These are phyloP conservation scores for Prosopis cineraria DNA, from an alignment of 306 rosid genomes.

Conservation along the genomic window DNA sequence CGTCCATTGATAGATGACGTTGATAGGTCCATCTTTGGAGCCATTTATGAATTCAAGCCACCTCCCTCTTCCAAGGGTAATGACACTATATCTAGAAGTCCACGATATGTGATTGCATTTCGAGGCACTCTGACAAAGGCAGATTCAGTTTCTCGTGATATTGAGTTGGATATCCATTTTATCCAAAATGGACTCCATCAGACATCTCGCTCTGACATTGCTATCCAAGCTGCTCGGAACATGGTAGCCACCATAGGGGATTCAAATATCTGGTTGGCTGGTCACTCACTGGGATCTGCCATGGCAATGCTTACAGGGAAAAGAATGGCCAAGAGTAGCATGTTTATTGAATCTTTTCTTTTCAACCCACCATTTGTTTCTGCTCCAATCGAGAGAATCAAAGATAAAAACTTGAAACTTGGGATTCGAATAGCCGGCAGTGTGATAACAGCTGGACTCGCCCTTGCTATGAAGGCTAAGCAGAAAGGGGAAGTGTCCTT, in stretches of 20 bases:
- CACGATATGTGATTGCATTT: conserved; percentile 75
- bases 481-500: conserved; percentile 40
- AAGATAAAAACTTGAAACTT: conserved; percentile 58
- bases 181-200: conserved; percentile 69
- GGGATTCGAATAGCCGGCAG: conserved; percentile 79
- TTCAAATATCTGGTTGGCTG: conserved; percentile 84
- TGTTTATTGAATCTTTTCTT: conserved; percentile 67
- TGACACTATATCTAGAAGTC: conserved; percentile 53
- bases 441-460: conserved; percentile 75
- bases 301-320: conserved; percentile 88
- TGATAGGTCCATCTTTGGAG: conserved; percentile 83
- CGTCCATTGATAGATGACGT: conserved; percentile 72
- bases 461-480: conserved; percentile 70
- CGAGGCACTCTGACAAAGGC: conserved; percentile 76
- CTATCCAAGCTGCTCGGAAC: conserved; percentile 69
- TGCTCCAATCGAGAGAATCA: conserved; percentile 88
- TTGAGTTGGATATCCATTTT: conserved; percentile 67
- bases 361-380: conserved; percentile 86
- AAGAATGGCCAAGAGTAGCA: conserved; percentile 72
- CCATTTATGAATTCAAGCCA: conserved; percentile 79
- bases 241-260: conserved; percentile 70
- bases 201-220: conserved; percentile 78
- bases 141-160: conserved; percentile 65
- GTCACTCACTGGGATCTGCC: conserved; percentile 92
- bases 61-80: conserved; percentile 52